Evolutionary conservation across 2,329 filamentous ascomycete genomes (phyloP), one percentile per base, ranked within the genome.

Genomic region (Monilinia aucupariae): DNA sequence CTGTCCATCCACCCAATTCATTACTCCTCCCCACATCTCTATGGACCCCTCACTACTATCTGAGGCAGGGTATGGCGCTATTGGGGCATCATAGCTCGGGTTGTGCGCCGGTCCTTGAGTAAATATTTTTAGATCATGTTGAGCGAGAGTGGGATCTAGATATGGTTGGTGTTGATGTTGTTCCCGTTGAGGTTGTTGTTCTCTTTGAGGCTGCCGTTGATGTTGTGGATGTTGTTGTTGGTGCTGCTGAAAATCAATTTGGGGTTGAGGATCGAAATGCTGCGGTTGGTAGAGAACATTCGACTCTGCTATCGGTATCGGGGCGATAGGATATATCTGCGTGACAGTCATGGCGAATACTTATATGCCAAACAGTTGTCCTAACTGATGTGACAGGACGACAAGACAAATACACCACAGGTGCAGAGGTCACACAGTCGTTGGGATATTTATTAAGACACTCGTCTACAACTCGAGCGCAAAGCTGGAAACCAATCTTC

Each of bases 11-110:
- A 54, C 41, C 59, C 59, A 62, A 32, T 56, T 50, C 43, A 56
- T 48, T 13, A 55, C 59, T 27, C 59, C 59, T 41, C 51, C 59
- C 51, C 59, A 62, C 43, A 56, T 41, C 15, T 56, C 51, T 3
- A 43, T 39, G 30, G 59, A 49, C 15, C 41, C 51, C 22, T 56
- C 59, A 37, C 59, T 62, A 56, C 41, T 62, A 48, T 62, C 59
- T 17, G 51, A 62, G 59, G 59, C 59, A 25, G 41, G 45, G n/a
- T 62, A 62, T 62, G 52, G 59, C 53, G 51, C 51, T 41, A 27
- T 20, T 27, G 59, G 32, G 30, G 45, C 30, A 56, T 49, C 51
- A 12, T 56, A 62, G 45, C 32, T 39, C 25, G 30, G 32, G n/a
- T 41, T 53, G 20, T 41, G 50, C 30, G 41, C 22, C 59, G 27